Conservation (phyloP, 78 protist genomes). For the Pigoraptor vietnamica region DNA sequence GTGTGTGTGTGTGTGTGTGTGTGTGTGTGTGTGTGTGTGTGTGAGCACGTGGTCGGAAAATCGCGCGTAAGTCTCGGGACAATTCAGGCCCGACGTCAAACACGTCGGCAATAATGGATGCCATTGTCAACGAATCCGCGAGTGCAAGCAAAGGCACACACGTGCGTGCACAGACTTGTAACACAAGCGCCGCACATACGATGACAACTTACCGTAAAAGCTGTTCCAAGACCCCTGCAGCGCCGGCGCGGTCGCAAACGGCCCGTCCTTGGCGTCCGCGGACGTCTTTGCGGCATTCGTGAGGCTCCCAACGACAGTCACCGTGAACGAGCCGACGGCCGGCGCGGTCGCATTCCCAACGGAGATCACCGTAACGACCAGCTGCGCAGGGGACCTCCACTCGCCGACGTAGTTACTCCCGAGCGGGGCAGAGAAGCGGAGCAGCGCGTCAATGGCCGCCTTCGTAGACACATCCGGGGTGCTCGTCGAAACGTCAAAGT, state of each 20-base stretch:
- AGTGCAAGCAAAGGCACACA: background rate
- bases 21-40: too few relatives aligned
- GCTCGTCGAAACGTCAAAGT: background rate
- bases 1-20: too few relatives aligned
- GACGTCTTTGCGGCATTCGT: background rate
- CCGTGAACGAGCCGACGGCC: background rate
- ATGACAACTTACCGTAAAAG: background rate
- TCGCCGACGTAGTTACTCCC: background rate
- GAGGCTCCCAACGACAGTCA: background rate
- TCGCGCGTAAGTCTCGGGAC: too few relatives aligned
- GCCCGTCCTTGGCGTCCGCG: background rate
- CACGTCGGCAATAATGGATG: too few relatives aligned
- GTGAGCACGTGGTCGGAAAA: too few relatives aligned
- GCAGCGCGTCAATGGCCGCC: background rate
- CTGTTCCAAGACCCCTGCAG: background rate
- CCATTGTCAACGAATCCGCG: too few relatives aligned
- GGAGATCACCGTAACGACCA: background rate
- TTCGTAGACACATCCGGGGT: background rate
- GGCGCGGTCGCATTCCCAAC: background rate
- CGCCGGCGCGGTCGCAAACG: background rate
- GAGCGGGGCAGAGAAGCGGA: background rate
- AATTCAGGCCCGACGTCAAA: too few relatives aligned
- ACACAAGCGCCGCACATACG: background rate
- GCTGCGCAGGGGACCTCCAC: background rate
- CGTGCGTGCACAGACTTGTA: background rate